Evolutionary conservation across 2,329 filamentous ascomycete species (phyloP), one percentile per base, ranked within the genome.

Genomic region (Pyrenochaeta sp.): DNA sequence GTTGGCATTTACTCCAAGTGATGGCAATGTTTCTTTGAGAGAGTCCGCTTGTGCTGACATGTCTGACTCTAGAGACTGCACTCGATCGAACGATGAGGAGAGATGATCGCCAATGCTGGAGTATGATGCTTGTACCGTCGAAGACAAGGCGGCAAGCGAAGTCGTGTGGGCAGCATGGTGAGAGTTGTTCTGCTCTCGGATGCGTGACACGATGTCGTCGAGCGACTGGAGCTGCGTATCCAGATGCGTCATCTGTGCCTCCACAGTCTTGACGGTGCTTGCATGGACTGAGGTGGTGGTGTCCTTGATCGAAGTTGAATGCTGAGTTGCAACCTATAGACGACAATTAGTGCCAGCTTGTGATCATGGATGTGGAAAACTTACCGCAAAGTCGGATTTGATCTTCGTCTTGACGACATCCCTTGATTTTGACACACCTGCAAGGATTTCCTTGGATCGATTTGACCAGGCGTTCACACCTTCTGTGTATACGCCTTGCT

Each of bases 281-380:
- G 91, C 90, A 66, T 99, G 93, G 1, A 98, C 93, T 2, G 91
- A 91, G 67, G 91, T 90, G 0, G 94, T 93, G 0, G 91, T 91
- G 7, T 86, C 85, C 67, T 94, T 91, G 67, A 99, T 94, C 5
- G 90, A 89, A n/a, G 84, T 88, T 68, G 93, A 96, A 71, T 91
- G 90, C 56, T 90, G 85, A 67, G 92, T 91, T 37, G 94, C 92
- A 30, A 81, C 78, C 88, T 91, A 64, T 9, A 24, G 13, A 27
- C n/a, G 7, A 30, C 22, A 24, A 51, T 70, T 72, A 80, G 77
- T 58, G 52, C 24, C 8, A 24, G 40, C 3, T 25, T 4, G 3
- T 25, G 22, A 8, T n/a, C 7, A 27, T 56, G 3, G n/a, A 22
- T 4, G 22, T 9, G 22, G 8, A 15, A 37, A 49, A 80, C 88